These are phyloP conservation scores for Pseudisothecium myosuroides DNA, from an alignment of 225 moss, liverwort and hornwort genomes.

Conservation along the genomic window DNA sequence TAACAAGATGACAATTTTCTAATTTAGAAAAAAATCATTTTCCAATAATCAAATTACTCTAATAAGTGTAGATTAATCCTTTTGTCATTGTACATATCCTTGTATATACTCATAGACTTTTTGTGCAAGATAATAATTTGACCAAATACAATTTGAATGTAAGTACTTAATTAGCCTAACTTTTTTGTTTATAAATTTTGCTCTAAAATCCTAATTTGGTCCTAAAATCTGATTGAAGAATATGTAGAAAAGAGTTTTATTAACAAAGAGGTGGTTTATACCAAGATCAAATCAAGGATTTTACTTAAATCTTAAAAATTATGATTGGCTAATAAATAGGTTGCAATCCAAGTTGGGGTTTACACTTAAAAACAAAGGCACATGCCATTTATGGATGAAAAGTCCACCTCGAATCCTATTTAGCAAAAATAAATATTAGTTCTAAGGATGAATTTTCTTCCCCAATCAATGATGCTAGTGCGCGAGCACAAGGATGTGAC, in stretches of 20 bases:
- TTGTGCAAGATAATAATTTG: background rate
- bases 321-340: background rate
- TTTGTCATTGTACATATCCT: no score
- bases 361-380: background rate
- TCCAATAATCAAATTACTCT: background rate
- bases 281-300: background rate
- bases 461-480: no score
- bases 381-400: background rate
- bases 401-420: background rate
- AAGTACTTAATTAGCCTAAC: no score
- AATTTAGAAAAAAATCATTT: background rate
- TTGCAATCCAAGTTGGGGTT: accelerated
- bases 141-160: background rate
- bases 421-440: background rate
- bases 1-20: accelerated
- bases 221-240: background rate
- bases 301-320: background rate
- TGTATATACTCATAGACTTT: accelerated
- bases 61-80: background rate
- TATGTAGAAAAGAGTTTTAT: accelerated
- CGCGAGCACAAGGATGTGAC: no score
- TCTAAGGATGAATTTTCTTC: background rate
- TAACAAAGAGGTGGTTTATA: no score
- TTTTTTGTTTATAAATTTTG: accelerated
- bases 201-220: background rate